Conservation (phyloP, 163 green algal genomes). For the Chlorella variabilis region DNA sequence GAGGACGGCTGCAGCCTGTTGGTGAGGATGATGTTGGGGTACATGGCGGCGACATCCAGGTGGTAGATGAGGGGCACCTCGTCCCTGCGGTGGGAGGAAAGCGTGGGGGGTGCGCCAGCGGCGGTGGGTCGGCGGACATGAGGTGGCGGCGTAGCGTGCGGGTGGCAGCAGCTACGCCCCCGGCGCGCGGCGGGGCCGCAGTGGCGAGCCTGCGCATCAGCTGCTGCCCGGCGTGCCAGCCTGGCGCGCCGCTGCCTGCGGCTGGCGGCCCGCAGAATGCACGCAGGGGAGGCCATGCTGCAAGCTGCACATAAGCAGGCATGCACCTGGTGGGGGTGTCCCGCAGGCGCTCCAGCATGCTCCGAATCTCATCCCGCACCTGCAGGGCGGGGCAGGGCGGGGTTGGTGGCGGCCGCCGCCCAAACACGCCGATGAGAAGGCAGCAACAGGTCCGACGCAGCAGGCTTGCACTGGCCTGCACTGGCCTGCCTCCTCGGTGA, state of each 20-base stretch:
- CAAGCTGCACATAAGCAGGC: no score
- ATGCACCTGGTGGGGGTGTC: conserved; percentile 69
- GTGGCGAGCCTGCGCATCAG: no score
- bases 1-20: conserved; percentile 93
- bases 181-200: no score
- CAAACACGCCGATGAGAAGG: no score
- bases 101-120: neutral
- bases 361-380: conserved; percentile 63
- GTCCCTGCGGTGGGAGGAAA: conserved; percentile 42
- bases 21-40: conserved; percentile 99
- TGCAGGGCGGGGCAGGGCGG: neutral
- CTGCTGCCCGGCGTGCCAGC: no score
- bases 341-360: conserved; percentile 71
- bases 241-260: no score
- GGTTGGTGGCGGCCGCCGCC: no score
- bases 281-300: no score
- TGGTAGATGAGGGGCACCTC: conserved; percentile 98
- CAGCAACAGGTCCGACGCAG: neutral
- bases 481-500: no score
- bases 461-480: neutral
- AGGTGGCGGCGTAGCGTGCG: neutral
- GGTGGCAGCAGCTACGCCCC: conserved; percentile 48
- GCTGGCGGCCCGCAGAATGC: no score
- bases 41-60: conserved; percentile 99
- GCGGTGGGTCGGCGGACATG: neutral